Evolutionary conservation across 2,329 filamentous ascomycete species (phyloP), one percentile per base, ranked within the genome.

Genomic region (Elsinoe batatas): DNA sequence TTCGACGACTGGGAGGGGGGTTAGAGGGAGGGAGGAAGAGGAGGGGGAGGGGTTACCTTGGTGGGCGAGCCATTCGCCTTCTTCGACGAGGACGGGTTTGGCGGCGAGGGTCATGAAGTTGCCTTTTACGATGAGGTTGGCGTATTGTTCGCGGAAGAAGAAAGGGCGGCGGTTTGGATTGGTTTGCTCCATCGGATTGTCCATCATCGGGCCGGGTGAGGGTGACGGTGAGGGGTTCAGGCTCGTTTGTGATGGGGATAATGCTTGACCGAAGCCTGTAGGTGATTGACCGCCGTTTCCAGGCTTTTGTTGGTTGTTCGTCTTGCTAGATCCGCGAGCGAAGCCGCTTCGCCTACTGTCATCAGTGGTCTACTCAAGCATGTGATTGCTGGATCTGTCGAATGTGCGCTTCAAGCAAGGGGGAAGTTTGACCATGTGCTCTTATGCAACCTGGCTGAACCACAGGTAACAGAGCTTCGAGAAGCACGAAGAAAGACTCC

Each of bases 101-200:
- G 90, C 89, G 65, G 91, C 94, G 58, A 97, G 74, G 10, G 91
- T 96, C 85, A 95, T 89, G 69, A 97, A 96, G 74, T 96, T 97
- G 58, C 91, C 91, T 75, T 91, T 95, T 66, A 96, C 91, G 61
- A 95, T 95, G 66, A 95, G 83, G 68, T 85, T 87, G 55, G 87
- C 84, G 67, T 88, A 86, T 59, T 82, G 74, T 56, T 85, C 79
- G 65, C 87, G 85, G 65, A 90, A 81, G 82, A 87, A 90, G 59
- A 88, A 74, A 13, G 87, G 87, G 38, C 81, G 78, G 58, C 87
- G 75, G 62, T 84, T 81, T 65, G 83, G 35, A 43, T 42, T 56
- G 60, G 62, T 62, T 57, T 67, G 62, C 60, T 66, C 65, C 57
- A 66, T 66, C 56, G 64, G 78, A 64, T 83, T 78, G 64, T 87